These are phyloP conservation scores for Barnettozyma botsteinii DNA, from an alignment of 805 yeast species.

Conservation along the genomic window DNA sequence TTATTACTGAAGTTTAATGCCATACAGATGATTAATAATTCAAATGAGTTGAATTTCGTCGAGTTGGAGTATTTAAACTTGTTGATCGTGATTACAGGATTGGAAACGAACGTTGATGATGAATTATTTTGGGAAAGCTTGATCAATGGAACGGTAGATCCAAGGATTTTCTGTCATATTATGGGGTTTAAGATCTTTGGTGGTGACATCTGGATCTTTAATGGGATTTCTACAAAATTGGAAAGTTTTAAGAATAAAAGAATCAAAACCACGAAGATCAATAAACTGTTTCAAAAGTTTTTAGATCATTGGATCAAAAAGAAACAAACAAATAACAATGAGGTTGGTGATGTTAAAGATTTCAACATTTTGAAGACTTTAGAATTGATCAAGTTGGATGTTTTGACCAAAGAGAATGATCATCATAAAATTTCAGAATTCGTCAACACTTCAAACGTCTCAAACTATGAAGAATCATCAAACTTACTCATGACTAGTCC, in stretches of 20 bases:
- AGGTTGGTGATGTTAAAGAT: slow-evolving; percentile 12
- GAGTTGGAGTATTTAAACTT: slow-evolving; percentile 35
- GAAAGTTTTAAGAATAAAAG: slow-evolving; percentile 7
- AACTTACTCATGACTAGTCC: slow-evolving; percentile 4
- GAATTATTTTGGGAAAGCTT: slow-evolving; percentile 13
- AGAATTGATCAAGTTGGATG: slow-evolving; percentile 14
- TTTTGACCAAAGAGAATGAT: slow-evolving; percentile 8
- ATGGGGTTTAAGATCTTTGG: slow-evolving; percentile 17
- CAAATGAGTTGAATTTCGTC: slow-evolving; percentile 32
- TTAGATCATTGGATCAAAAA: slow-evolving; percentile 21
- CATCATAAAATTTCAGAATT: slow-evolving; percentile 4
- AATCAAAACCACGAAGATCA: slow-evolving; percentile 17
- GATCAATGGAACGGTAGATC: slow-evolving; percentile 28
- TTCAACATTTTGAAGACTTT: slow-evolving; percentile 14
- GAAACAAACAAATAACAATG: slow-evolving; percentile 4
- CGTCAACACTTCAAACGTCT: slow-evolving; percentile 4
- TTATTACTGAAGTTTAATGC: slow-evolving; percentile 24
- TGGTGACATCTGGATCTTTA: slow-evolving; percentile 17
- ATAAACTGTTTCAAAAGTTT: slow-evolving; percentile 17
- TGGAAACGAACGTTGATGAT: slow-evolving; percentile 16
- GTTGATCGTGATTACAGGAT: slow-evolving; percentile 29
- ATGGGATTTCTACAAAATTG: slow-evolving; percentile 15
- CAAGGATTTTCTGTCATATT: slow-evolving; percentile 19
- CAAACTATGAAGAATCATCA: slow-evolving; percentile 8
- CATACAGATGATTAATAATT: slow-evolving; percentile 18